Conservation (phyloP, 2,329 filamentous ascomycete genomes). For the Tolypocladium tundrense region DNA sequence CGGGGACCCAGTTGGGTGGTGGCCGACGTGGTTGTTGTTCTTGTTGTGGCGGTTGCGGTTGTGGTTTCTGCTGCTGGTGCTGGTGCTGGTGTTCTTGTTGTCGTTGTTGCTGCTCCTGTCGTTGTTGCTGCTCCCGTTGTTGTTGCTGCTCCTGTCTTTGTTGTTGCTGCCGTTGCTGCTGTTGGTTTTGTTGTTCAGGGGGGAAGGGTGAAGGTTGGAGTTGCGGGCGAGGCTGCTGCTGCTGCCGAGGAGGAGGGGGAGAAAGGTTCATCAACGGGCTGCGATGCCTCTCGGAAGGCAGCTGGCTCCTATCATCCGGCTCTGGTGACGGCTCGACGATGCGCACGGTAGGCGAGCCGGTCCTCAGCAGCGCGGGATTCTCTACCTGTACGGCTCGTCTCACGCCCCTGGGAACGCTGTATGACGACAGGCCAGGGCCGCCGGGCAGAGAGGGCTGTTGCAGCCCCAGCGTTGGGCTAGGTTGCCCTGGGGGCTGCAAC, state of each 20-base stretch:
- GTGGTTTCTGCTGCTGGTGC: neutral
- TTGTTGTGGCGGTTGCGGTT: neutral
- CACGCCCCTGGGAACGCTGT: constrained; percentile 1
- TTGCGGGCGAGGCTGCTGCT: neutral
- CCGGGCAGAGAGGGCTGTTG: constrained; percentile 10
- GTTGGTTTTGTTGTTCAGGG: neutral
- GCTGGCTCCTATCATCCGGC: constrained; percentile 10
- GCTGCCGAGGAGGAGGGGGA: neutral
- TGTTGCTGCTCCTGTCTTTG: too few relatives aligned
- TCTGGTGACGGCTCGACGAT: constrained; percentile 24
- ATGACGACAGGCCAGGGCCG: constrained; percentile 1
- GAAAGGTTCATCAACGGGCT: neutral
- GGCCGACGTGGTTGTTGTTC: neutral
- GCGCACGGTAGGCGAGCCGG: constrained; percentile 25
- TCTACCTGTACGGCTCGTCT: constrained; percentile 1
- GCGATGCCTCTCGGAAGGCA: constrained; percentile 4
- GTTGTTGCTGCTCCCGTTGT: too few relatives aligned
- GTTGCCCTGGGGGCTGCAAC: constrained; percentile 21
- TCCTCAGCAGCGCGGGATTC: constrained; percentile 12
- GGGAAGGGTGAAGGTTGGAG: neutral
- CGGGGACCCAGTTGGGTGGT: constrained; percentile 2
- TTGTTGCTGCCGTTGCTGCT: neutral
- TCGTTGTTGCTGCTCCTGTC: neutral
- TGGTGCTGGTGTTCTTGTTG: neutral
- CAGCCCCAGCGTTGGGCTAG: constrained; percentile 31